Base-by-base conservation (phyloP, 2,329 filamentous ascomycete species). In the Penicillium aurantiogriseum region DNA sequence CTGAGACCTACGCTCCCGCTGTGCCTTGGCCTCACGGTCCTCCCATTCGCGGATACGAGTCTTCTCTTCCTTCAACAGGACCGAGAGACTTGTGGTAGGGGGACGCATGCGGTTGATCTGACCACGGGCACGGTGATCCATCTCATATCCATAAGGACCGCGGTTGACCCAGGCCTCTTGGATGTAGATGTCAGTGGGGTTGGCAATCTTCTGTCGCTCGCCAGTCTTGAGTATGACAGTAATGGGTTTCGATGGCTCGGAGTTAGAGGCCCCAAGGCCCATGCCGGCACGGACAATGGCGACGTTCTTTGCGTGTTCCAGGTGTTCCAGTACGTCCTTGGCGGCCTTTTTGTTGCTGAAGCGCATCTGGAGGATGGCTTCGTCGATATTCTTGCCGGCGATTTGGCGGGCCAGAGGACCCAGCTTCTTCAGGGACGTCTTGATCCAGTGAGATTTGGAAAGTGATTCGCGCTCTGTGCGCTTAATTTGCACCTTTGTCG, bases 301-400 rank as follows among this genome's bases (percentile, higher is more conserved):
- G 69, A 88, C 80, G 70, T 96, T 90, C 57, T 88, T 85, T 1
- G 93, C 92, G 67, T 90, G 83, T 70, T 94, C 85, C 19, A 99
- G 80, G 70, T 94, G 90, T 70, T 86, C 87, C 65, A 84, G 80
- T 29, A 97, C 85, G 69, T 96, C 91, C 64, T 85, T 81, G 7
- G 93, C 90, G 62, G 89, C 89, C 79, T 92, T 93, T 85, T 99
- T 99, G 81, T 91, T 91, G 74, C 88, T 93, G 79, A 93, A 97
- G 55, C 88, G 85, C 91, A 99, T 96, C 81, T 99, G 94, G 54
- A 90, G 78, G 64, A 97, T 90, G 15, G 94, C 94, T 36, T 99
- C 92, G 57, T 95, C 91, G 60, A 99, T 81, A n/a, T 88, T 88
- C 83, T 97, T 97, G 64, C 94, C 94, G 2, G 87, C 83, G 70